Evolutionary conservation across 1,139 yeast genomes (phyloP).

Genomic region (Wickerhamomyces sp.): DNA sequence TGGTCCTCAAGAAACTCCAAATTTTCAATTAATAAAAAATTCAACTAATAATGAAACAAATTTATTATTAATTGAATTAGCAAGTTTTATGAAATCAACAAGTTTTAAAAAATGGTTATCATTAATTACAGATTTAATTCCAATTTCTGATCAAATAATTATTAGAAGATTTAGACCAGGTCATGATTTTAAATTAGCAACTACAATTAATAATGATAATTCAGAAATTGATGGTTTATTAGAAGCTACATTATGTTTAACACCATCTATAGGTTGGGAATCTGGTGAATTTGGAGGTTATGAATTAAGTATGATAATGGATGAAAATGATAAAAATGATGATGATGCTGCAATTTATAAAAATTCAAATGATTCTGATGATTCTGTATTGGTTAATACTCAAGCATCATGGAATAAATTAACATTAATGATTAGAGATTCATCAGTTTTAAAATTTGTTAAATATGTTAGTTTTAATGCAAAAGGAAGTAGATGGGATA

Average conservation of each 20-base stretch:
- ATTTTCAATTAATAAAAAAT: constrained; percentile 36
- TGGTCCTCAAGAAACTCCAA: constrained; percentile 49
- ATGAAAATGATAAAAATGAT: constrained; percentile 44
- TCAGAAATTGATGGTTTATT: constrained; percentile 30
- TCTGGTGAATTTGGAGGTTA: constrained; percentile 91
- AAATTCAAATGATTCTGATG: constrained; percentile 47
- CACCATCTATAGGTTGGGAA: constrained; percentile 82
- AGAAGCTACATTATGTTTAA: constrained; percentile 67
- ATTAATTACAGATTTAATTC: constrained; percentile 56
- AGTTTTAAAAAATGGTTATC: constrained; percentile 70
- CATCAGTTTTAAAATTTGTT: constrained; percentile 79
- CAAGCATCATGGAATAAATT: constrained; percentile 85
- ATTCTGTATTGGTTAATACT: constrained; percentile 72
- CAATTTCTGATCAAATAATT: constrained; percentile 62
- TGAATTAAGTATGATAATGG: constrained; percentile 77
- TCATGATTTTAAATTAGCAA: constrained; percentile 87
- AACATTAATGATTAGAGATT: constrained; percentile 75
- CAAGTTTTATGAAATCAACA: constrained; percentile 51
- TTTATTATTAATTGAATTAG: constrained; percentile 44
- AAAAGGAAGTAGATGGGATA: constrained; percentile 91
- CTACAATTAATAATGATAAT: constrained; percentile 46
- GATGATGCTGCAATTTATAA: constrained; percentile 45
- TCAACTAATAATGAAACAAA: constrained; percentile 27
- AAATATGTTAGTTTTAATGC: constrained; percentile 90
- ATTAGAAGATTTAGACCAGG: constrained; percentile 93